Conservation (phyloP, 2,329 filamentous ascomycete genomes). For the Beauveria rudraprayagi region DNA sequence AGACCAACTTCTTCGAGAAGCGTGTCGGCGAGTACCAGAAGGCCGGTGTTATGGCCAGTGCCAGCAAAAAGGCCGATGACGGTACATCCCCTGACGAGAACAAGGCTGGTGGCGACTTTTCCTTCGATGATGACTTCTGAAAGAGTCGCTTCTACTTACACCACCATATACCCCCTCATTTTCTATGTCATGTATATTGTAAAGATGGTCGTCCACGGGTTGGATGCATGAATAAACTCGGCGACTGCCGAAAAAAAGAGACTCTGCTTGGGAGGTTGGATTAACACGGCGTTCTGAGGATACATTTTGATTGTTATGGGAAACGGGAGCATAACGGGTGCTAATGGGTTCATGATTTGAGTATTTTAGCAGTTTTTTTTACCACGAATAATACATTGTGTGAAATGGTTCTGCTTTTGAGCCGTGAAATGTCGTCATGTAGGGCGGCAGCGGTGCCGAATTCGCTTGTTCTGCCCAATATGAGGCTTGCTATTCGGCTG, state of each 20-base stretch:
- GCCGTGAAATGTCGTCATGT: background rate
- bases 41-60: slow-evolving; percentile 94
- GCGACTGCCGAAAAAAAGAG: slow-evolving; percentile 6
- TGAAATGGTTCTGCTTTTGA: background rate
- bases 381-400: background rate
- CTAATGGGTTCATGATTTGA: slow-evolving; percentile 11
- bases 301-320: slow-evolving; percentile 5
- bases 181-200: slow-evolving; percentile 13
- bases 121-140: slow-evolving; percentile 96
- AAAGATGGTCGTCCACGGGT: slow-evolving; percentile 9
- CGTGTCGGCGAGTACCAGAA: slow-evolving; percentile 99
- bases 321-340: background rate
- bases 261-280: background rate
- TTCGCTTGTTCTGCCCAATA: background rate
- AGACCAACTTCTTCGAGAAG: slow-evolving; percentile 99
- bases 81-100: slow-evolving; percentile 37
- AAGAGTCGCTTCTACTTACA: slow-evolving; percentile 18
- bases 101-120: slow-evolving; percentile 69
- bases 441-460: background rate
- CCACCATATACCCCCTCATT: slow-evolving; percentile 13
- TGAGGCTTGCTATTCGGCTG: too few species aligned
- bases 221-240: slow-evolving; percentile 6
- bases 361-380: slow-evolving; percentile 13
- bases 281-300: slow-evolving; percentile 6
- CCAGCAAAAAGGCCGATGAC: slow-evolving; percentile 60